These are phyloP conservation scores for Coniochaeta sp. DNA, from an alignment of 2,329 filamentous ascomycete genomes.

Conservation along the genomic window DNA sequence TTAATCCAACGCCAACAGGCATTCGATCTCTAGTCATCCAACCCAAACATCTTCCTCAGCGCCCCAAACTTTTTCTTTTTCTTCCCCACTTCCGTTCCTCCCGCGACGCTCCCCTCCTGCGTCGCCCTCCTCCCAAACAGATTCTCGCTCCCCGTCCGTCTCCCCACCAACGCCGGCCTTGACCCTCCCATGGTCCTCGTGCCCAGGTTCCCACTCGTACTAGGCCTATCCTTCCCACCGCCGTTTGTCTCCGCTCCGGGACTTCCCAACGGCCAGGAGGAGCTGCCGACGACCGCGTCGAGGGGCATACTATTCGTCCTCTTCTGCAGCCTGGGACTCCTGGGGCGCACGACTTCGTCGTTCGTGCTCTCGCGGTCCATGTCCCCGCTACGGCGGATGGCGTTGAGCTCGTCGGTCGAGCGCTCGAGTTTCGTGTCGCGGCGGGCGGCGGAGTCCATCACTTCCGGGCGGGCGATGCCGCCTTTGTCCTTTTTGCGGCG, in stretches of 20 bases:
- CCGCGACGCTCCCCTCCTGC: slow-evolving; percentile 7
- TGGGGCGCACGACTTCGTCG: slow-evolving; percentile 5
- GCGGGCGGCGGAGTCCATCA: slow-evolving; percentile 50
- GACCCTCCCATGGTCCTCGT: slow-evolving; percentile 15
- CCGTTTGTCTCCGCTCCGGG: background rate
- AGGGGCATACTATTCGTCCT: slow-evolving; percentile 3
- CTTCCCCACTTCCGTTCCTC: slow-evolving; percentile 10
- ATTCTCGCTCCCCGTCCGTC: slow-evolving; percentile 29
- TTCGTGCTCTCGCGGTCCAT: slow-evolving; percentile 16
- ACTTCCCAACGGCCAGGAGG: background rate
- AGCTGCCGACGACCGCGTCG: background rate
- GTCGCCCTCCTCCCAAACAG: slow-evolving; percentile 10
- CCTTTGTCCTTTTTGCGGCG: slow-evolving; percentile 52
- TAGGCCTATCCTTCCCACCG: slow-evolving; percentile 19
- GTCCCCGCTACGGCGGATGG: slow-evolving; percentile 28
- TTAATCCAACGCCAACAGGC: background rate
- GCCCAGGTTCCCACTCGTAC: slow-evolving; percentile 24
- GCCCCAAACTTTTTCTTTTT: slow-evolving; percentile 63
- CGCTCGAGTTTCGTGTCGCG: slow-evolving; percentile 57
- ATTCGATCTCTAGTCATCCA: slow-evolving; percentile 43
- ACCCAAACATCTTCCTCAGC: slow-evolving; percentile 57
- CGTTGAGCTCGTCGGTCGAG: slow-evolving; percentile 43
- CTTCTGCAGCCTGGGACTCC: slow-evolving; percentile 13
- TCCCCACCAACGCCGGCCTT: slow-evolving; percentile 23
- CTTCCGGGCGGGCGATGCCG: slow-evolving; percentile 46